phyloP scores from a whole-genome alignment of 2,329 filamentous ascomycete species.

The Ploettnerulaceae sp. region DNA sequence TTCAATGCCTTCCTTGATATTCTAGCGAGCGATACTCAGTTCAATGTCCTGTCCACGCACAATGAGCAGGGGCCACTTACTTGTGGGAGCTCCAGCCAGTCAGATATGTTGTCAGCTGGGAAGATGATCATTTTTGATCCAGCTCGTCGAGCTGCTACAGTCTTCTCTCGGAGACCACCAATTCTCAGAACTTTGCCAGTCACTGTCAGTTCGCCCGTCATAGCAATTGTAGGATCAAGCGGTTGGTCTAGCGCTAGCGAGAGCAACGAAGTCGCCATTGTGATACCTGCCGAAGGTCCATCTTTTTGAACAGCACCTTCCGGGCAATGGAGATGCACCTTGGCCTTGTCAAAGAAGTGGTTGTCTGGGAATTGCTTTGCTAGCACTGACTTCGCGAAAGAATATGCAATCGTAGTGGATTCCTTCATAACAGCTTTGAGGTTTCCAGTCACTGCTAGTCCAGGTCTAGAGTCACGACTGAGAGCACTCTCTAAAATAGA shows the following conservation, averaged over 20 bases:
- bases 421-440: constrained; percentile 98
- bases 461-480: constrained; percentile 65
- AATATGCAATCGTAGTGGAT: constrained; percentile 91
- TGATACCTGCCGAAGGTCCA: constrained; percentile 88
- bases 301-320: constrained; percentile 97
- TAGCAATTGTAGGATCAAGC: constrained; percentile 82
- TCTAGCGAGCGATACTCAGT: constrained; percentile 50
- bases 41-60: constrained; percentile 8
- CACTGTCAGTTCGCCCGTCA: constrained; percentile 96
- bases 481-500: constrained; percentile 87
- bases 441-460: constrained; percentile 89
- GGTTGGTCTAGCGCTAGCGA: constrained; percentile 75
- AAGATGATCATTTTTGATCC: constrained; percentile 93
- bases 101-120: constrained; percentile 89
- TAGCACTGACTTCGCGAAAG: constrained; percentile 86
- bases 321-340: constrained; percentile 91
- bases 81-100: constrained; percentile 96
- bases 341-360: constrained; percentile 92
- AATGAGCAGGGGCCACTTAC: constrained; percentile 51
- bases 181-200: constrained; percentile 96
- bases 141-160: constrained; percentile 85
- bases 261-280: constrained; percentile 92
- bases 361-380: constrained; percentile 83
- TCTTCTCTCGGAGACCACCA: constrained; percentile 92
- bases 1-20: constrained; percentile 95